Percentiles rank a stretch among this genome's conserved stretches.
Conservation (phyloP, 2,329 filamentous ascomycete species). For the Exophiala alcalophila region DNA sequence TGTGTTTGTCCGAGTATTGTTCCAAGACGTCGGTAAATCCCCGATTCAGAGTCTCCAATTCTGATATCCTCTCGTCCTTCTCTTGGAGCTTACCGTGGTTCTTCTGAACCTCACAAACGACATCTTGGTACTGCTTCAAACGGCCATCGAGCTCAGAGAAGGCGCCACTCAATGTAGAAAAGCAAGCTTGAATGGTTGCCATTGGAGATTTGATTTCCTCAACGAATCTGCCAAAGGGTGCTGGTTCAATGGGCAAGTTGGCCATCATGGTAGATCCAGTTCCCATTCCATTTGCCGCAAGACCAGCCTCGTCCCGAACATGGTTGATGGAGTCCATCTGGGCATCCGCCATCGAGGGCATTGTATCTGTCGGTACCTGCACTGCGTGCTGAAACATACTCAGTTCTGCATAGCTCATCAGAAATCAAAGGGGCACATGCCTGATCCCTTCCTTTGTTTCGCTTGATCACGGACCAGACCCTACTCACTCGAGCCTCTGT, state of each 20-base stretch:
- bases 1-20: not conserved
- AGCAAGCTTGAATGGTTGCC: too few species aligned
- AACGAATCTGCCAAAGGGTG: too few species aligned
- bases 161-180: too few species aligned
- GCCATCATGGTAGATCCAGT: too few species aligned
- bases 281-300: too few species aligned
- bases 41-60: not conserved
- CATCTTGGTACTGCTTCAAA: too few species aligned
- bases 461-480: constrained; percentile 1
- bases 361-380: not conserved
- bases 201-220: too few species aligned
- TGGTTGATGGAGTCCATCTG: not conserved
- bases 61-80: not conserved
- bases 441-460: not conserved
- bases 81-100: not conserved
- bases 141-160: too few species aligned
- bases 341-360: not conserved
- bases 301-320: too few species aligned
- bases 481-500: constrained; percentile 3
- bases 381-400: constrained; percentile 2
- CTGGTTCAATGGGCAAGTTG: too few species aligned
- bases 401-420: not conserved
- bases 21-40: not conserved
- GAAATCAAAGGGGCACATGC: not conserved
- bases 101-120: too few species aligned